Evolutionary conservation across 345 rosid genomes (phyloP).

Genomic region (Kandelia obovata): DNA sequence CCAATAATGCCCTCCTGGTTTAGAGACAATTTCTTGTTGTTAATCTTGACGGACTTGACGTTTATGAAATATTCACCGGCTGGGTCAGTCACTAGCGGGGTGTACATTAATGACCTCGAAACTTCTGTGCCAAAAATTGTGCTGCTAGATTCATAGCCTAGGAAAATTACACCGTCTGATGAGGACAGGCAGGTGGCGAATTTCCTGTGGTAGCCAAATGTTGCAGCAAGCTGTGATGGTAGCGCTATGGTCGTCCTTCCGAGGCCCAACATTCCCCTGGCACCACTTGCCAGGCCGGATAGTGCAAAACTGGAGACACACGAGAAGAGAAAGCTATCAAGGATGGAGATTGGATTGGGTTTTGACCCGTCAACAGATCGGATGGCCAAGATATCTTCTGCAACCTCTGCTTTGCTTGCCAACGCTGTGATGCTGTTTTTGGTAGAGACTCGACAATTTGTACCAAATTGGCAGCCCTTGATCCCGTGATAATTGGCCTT

Average conservation of each 20-base stretch:
- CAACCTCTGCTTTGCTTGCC: slow-evolving; percentile 44
- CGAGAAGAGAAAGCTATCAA: slow-evolving; percentile 40
- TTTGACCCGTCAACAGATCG: slow-evolving; percentile 28
- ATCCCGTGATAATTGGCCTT: slow-evolving; percentile 10
- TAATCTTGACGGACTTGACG: slow-evolving; percentile 53
- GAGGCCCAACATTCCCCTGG: slow-evolving; percentile 57
- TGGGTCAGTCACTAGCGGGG: slow-evolving; percentile 39
- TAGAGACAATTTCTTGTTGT: slow-evolving; percentile 35
- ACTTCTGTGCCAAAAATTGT: slow-evolving; percentile 34
- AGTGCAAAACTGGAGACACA: slow-evolving; percentile 37
- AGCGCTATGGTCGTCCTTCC: slow-evolving; percentile 52
- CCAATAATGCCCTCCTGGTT: slow-evolving; percentile 6
- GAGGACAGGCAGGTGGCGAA: slow-evolving; percentile 51
- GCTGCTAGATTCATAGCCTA: slow-evolving; percentile 31
- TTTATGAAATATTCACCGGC: slow-evolving; percentile 41
- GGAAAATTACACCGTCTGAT: slow-evolving; percentile 40
- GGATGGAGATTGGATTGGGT: slow-evolving; percentile 12
- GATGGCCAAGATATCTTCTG: slow-evolving; percentile 37
- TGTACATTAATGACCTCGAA: slow-evolving; percentile 45
- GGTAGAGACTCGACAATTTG: slow-evolving; percentile 36
- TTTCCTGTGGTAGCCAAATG: slow-evolving; percentile 31
- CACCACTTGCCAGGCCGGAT: slow-evolving; percentile 48
- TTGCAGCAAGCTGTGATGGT: slow-evolving; percentile 52
- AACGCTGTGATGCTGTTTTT: slow-evolving; percentile 34
- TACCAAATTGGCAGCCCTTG: slow-evolving; percentile 2